A percentile compares a stretch with the other conserved stretches of the same genome.
phyloP scores from a whole-genome alignment of 106 monocot species.

The Phalaenopsis aphrodite region DNA sequence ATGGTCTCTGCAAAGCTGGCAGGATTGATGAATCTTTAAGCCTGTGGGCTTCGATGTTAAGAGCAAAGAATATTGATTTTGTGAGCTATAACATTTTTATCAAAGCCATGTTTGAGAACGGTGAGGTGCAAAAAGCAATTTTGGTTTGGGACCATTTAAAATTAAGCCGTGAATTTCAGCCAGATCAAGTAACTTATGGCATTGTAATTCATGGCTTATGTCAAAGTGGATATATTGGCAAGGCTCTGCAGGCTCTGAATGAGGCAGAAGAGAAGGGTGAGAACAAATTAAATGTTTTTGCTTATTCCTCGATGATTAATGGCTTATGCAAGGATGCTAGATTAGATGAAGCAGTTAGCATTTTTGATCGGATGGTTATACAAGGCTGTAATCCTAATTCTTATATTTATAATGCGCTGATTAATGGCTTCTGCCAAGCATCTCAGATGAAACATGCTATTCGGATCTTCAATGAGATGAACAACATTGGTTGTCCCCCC shows the following conservation, averaged over 20 bases:
- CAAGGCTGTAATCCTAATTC: constrained; percentile 51
- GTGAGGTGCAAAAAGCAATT: constrained; percentile 42
- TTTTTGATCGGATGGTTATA: constrained; percentile 50
- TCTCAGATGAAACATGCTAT: constrained; percentile 7
- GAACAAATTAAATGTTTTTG: constrained; percentile 42
- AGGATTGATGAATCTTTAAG: constrained; percentile 40
- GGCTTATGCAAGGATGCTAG: constrained; percentile 55
- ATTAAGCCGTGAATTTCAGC: constrained; percentile 21
- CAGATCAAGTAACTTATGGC: constrained; percentile 52
- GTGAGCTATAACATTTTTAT: constrained; percentile 75
- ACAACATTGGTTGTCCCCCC: constrained; percentile 29
- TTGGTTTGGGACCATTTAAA: constrained; percentile 41
- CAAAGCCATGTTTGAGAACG: constrained; percentile 60
- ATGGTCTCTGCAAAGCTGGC: constrained; percentile 44
- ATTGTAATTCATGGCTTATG: constrained; percentile 78
- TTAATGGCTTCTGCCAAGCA: constrained; percentile 53
- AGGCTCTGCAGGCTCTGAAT: constrained; percentile 54
- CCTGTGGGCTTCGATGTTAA: constrained; percentile 49
- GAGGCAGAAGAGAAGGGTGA: constrained; percentile 25
- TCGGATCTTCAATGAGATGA: constrained; percentile 19
- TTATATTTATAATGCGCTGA: constrained; percentile 59
- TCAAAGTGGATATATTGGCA: constrained; percentile 52
- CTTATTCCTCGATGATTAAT: constrained; percentile 80
- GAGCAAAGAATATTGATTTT: constrained; percentile 17
- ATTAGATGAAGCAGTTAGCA: constrained; percentile 43